These are phyloP conservation scores for Alternaria postmessia DNA, from an alignment of 2,329 filamentous ascomycete species.

Conservation along the genomic window DNA sequence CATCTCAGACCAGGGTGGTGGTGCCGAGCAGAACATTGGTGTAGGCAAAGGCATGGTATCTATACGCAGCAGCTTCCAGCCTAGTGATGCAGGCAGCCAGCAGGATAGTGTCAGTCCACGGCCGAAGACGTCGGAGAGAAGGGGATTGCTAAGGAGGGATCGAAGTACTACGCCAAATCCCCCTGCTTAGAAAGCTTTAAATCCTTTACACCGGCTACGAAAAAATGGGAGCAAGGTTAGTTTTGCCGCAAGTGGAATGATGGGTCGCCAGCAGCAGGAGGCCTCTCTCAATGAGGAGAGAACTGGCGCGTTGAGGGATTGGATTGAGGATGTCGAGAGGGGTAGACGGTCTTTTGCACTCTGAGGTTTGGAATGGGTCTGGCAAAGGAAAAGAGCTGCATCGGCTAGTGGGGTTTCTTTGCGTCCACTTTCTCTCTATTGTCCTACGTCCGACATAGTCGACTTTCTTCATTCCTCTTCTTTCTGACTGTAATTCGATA, in stretches of 20 bases:
- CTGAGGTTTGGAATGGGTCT: neutral
- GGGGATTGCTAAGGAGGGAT: slow-evolving; percentile 56
- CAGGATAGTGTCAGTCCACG: slow-evolving; percentile 45
- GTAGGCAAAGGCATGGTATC: slow-evolving; percentile 77
- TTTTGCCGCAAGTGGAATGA: neutral
- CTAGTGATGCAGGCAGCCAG: slow-evolving; percentile 50
- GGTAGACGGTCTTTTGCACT: slow-evolving; percentile 2
- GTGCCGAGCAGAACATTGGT: slow-evolving; percentile 74
- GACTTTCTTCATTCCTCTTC: neutral
- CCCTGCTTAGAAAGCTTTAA: slow-evolving; percentile 6
- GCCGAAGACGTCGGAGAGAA: slow-evolving; percentile 34
- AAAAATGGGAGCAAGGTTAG: neutral
- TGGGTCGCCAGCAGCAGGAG: neutral
- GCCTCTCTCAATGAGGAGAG: neutral
- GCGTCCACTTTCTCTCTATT: neutral
- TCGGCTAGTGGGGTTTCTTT: neutral
- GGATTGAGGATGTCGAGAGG: slow-evolving; percentile 5
- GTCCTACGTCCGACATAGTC: neutral
- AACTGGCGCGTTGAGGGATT: neutral
- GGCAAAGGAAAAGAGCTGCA: neutral
- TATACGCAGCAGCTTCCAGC: slow-evolving; percentile 75
- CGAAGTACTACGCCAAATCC: slow-evolving; percentile 10
- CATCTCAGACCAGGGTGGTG: slow-evolving; percentile 78
- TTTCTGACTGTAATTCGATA: neutral
- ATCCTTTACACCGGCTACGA: neutral